Conservation (phyloP, 2,329 filamentous ascomycete genomes). For the Truncatella angustata region DNA sequence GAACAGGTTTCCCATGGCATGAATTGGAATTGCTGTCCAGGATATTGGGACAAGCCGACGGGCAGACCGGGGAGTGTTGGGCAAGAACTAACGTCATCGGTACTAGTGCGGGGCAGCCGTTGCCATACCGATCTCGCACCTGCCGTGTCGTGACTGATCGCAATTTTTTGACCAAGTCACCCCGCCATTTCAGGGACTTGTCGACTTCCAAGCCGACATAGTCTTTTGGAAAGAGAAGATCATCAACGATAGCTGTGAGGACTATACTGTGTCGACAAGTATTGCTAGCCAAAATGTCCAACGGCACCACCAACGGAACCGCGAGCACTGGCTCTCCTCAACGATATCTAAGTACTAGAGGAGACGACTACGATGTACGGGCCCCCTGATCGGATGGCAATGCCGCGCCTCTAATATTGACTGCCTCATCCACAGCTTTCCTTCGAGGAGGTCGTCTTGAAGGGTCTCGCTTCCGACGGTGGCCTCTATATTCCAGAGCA, state of each 20-base stretch:
- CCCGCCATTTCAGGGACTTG: neutral
- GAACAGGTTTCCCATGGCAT: too few species aligned
- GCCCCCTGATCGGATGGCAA: neutral
- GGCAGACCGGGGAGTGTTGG: too few species aligned
- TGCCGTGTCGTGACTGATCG: neutral
- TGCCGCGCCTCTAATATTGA: slow-evolving; percentile 12
- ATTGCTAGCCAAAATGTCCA: slow-evolving; percentile 40
- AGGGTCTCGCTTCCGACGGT: slow-evolving; percentile 82
- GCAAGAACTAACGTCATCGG: neutral
- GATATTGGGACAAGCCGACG: too few species aligned
- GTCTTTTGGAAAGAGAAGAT: too few species aligned
- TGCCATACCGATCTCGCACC: slow-evolving; percentile 5
- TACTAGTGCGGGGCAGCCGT: slow-evolving; percentile 2
- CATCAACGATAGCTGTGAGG: too few species aligned
- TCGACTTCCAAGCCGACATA: neutral
- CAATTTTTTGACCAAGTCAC: slow-evolving; percentile 2
- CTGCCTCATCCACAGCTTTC: slow-evolving; percentile 57
- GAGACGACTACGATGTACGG: slow-evolving; percentile 47
- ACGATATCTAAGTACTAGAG: slow-evolving; percentile 50
- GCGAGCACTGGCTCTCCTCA: slow-evolving; percentile 36
- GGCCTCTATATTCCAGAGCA: slow-evolving; percentile 87
- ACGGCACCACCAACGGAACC: slow-evolving; percentile 32
- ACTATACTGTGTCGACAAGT: too few species aligned
- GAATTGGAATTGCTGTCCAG: too few species aligned
- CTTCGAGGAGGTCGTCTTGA: slow-evolving; percentile 88